Conservation (phyloP, 2,329 filamentous ascomycete genomes). For the Pseudogymnoascus sp. region DNA sequence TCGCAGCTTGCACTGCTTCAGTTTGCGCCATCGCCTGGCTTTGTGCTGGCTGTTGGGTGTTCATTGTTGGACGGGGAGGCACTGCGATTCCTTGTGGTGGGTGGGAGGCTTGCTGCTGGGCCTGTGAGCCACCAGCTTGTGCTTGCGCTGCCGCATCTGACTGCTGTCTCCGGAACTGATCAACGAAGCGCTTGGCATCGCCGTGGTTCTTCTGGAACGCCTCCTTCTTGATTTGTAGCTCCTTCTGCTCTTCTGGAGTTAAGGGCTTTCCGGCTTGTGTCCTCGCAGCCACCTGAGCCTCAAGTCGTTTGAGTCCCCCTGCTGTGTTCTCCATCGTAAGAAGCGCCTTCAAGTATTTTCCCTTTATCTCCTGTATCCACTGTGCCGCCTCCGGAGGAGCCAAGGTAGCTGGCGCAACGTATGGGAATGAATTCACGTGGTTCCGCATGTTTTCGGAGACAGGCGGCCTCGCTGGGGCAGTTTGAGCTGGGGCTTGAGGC, state of each 20-base stretch:
- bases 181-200: slow-evolving; percentile 42
- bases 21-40: slow-evolving; percentile 26
- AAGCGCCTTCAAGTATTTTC: slow-evolving; percentile 41
- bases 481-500: slow-evolving; percentile 8
- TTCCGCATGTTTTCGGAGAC: slow-evolving; percentile 31
- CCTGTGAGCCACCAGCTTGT: slow-evolving; percentile 22
- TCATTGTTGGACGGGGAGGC: slow-evolving; percentile 24
- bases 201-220: slow-evolving; percentile 37
- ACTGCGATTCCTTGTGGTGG: not conserved
- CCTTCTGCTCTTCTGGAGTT: slow-evolving; percentile 40
- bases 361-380: slow-evolving; percentile 42
- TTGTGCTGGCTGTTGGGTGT: slow-evolving; percentile 21
- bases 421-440: slow-evolving; percentile 42
- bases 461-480: slow-evolving; percentile 10
- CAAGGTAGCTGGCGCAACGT: slow-evolving; percentile 36
- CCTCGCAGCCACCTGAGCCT: slow-evolving; percentile 37
- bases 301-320: slow-evolving; percentile 35
- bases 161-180: slow-evolving; percentile 36
- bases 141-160: slow-evolving; percentile 22
- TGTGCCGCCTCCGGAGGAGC: slow-evolving; percentile 37
- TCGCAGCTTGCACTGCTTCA: slow-evolving; percentile 29
- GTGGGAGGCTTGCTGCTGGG: slow-evolving; percentile 10
- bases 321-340: slow-evolving; percentile 42
- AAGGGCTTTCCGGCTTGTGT: slow-evolving; percentile 37
- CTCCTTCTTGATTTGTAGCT: slow-evolving; percentile 37